These are phyloP conservation scores for Hysterangium stoloniferum DNA, from an alignment of 768 basidiomycete species.

Conservation along the genomic window DNA sequence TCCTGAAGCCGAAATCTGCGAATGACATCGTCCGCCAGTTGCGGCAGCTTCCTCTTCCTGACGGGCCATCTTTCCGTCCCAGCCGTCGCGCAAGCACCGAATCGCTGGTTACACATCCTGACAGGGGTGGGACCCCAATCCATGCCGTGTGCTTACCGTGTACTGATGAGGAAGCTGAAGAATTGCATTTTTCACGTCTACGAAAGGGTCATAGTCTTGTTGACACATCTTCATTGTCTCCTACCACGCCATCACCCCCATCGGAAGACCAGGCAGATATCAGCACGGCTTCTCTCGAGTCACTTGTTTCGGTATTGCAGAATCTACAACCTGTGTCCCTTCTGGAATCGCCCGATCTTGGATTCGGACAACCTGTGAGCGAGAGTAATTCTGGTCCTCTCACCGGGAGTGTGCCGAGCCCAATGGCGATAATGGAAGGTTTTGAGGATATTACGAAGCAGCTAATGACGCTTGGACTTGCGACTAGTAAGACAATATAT, in stretches of 20 bases:
- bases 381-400: constrained; percentile 54
- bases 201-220: constrained; percentile 13
- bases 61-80: constrained; percentile 21
- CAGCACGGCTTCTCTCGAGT: constrained; percentile 41
- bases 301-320: constrained; percentile 42
- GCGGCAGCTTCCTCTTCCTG: constrained; percentile 46
- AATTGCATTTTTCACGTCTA: constrained; percentile 42
- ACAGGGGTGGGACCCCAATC: constrained; percentile 40
- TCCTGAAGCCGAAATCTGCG: constrained; percentile 59
- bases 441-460: constrained; percentile 66
- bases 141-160: constrained; percentile 69
- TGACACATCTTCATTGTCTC: background rate
- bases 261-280: constrained; percentile 21
- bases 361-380: constrained; percentile 56
- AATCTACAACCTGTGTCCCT: constrained; percentile 58
- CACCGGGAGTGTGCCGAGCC: constrained; percentile 68
- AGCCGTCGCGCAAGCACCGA: constrained; percentile 16
- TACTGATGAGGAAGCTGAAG: constrained; percentile 54
- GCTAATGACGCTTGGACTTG: constrained; percentile 70
- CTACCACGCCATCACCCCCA: constrained; percentile 20
- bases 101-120: constrained; percentile 5
- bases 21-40: constrained; percentile 68
- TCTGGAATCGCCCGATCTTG: constrained; percentile 52
- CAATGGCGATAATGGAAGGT: constrained; percentile 63
- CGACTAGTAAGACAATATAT: constrained; percentile 54